These are phyloP conservation scores for Aleurites moluccanus DNA, from an alignment of 441 rosid species.

Conservation along the genomic window DNA sequence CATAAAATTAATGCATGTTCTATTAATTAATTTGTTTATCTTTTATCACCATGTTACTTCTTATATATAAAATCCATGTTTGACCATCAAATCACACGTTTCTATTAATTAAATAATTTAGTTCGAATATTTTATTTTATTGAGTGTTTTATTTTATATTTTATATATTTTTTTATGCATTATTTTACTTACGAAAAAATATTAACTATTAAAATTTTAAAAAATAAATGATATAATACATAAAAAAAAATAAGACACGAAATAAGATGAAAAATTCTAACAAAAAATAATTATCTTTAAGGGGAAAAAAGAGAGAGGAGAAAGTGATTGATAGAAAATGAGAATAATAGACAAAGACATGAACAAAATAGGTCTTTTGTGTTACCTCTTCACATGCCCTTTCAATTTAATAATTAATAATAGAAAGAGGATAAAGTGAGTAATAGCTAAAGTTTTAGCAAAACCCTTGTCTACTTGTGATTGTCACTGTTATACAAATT, in stretches of 20 bases:
- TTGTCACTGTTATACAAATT: background rate
- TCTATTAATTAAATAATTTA: no score
- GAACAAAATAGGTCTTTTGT: slow-evolving; percentile 11
- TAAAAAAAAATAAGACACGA: no score
- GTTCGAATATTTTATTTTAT: no score
- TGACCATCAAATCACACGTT: slow-evolving; percentile 27
- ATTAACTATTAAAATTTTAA: no score
- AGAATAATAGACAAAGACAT: slow-evolving; percentile 10
- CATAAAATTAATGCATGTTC: background rate
- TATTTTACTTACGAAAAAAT: no score
- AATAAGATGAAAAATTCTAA: no score
- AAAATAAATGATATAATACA: no score
- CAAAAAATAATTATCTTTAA: no score
- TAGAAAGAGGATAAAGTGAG: background rate
- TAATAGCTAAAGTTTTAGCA: background rate
- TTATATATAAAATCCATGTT: background rate
- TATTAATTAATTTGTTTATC: background rate
- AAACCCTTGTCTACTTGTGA: slow-evolving; percentile 4
- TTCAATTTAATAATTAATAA: slow-evolving; percentile 5
- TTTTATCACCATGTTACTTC: slow-evolving; percentile 16
- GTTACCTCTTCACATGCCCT: slow-evolving; percentile 8
- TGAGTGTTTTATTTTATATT: no score
- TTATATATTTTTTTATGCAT: no score
- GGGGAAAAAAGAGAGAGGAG: background rate
- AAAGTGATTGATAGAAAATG: background rate